These are phyloP conservation scores for Xylaria sp. DNA, from an alignment of 2,329 filamentous ascomycete genomes.

Conservation along the genomic window DNA sequence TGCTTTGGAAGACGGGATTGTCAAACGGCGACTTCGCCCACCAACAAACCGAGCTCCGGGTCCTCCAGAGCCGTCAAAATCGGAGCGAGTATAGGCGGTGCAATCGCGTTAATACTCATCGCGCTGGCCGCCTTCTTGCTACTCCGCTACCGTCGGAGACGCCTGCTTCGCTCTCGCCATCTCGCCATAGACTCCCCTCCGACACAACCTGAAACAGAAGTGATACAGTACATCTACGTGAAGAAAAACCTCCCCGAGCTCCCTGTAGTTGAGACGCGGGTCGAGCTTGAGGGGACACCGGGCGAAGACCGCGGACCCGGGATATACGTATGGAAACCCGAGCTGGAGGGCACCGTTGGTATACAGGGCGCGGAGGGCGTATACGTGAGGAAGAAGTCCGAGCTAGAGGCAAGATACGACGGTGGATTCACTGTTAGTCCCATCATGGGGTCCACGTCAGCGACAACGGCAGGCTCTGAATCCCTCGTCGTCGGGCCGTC, in stretches of 20 bases:
- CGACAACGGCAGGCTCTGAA: neutral
- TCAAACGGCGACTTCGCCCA: neutral
- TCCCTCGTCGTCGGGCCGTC: slow-evolving; percentile 9
- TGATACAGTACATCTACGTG: neutral
- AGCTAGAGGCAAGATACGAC: slow-evolving; percentile 17
- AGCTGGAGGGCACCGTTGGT: slow-evolving; percentile 28
- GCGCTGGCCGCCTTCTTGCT: slow-evolving; percentile 8
- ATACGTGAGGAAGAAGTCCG: slow-evolving; percentile 22
- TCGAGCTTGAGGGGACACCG: slow-evolving; percentile 20
- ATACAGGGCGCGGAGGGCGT: neutral
- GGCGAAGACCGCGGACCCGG: slow-evolving; percentile 11
- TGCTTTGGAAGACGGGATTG: neutral
- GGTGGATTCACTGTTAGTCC: neutral
- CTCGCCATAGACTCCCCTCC: neutral
- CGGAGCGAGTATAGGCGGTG: neutral
- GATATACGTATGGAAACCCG: slow-evolving; percentile 30
- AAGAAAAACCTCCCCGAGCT: slow-evolving; percentile 8
- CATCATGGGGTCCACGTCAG: neutral
- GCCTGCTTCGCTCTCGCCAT: neutral
- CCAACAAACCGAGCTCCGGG: neutral
- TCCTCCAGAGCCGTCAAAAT: neutral
- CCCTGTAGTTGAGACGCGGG: neutral
- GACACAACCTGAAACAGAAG: neutral
- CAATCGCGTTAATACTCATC: neutral
- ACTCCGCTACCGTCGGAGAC: slow-evolving; percentile 20